Conservation (phyloP, 2,329 filamentous ascomycete species). For the Exophiala oligosperma region DNA sequence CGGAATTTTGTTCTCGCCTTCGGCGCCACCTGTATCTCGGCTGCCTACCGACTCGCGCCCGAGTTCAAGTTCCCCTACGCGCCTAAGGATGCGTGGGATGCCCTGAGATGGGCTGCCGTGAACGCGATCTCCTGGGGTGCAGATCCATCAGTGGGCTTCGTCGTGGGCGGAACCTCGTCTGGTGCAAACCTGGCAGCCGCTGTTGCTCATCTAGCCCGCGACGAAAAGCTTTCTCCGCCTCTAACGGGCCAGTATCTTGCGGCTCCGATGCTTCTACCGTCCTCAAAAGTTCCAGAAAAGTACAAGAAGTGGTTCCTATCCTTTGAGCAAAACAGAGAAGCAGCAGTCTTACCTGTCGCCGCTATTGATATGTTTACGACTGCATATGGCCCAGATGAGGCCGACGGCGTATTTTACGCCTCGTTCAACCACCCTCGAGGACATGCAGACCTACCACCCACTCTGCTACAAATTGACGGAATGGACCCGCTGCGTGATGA, state of each 20-base stretch:
- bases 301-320: conserved; percentile 1
- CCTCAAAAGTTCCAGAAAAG: conserved; percentile 3
- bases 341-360: not conserved
- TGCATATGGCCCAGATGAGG: conserved; percentile 11
- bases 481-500: conserved; percentile 12
- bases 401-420: not conserved
- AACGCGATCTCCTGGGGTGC: conserved; percentile 39
- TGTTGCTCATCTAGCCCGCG: conserved; percentile 35
- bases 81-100: conserved; percentile 21
- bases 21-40: conserved; percentile 8
- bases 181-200: conserved; percentile 39
- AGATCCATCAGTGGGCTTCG: conserved; percentile 46
- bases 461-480: conserved; percentile 6
- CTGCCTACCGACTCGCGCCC: conserved; percentile 22
- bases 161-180: conserved; percentile 51
- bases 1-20: conserved; percentile 17
- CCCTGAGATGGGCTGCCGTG: conserved; percentile 28
- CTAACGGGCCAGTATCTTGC: conserved; percentile 33
- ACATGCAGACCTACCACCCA: conserved; percentile 28
- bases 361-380: conserved; percentile 26
- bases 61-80: conserved; percentile 30
- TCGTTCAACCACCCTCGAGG: conserved; percentile 15
- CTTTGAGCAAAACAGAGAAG: conserved; percentile 9
- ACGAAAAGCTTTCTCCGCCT: conserved; percentile 38
- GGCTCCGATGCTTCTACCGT: conserved; percentile 33